These are phyloP conservation scores for Arthroderma sp. DNA, from an alignment of 2,329 filamentous ascomycete genomes.

Conservation along the genomic window DNA sequence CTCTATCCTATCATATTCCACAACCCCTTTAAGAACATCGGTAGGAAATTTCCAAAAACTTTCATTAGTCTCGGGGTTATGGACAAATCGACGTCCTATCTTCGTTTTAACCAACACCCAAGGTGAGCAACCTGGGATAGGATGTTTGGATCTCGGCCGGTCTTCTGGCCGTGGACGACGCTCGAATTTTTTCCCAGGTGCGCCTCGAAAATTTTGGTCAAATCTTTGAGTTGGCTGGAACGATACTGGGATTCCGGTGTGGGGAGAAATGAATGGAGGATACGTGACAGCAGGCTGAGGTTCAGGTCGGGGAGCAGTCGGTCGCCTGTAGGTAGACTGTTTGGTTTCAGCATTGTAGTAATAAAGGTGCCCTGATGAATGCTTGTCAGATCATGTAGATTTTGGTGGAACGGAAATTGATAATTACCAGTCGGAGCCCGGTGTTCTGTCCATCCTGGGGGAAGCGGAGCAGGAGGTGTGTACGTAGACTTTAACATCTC, in stretches of 20 bases:
- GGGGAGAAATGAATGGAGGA: conserved; percentile 16
- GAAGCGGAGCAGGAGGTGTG: conserved; percentile 52
- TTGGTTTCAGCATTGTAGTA: conserved; percentile 76
- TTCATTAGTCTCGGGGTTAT: conserved; percentile 72
- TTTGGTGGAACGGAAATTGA: background rate
- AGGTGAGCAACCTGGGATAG: conserved; percentile 67
- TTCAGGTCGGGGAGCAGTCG: conserved; percentile 29
- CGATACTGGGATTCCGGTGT: conserved; percentile 29
- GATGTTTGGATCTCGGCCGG: conserved; percentile 63
- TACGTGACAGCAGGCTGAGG: conserved; percentile 1
- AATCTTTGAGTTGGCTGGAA: conserved; percentile 19
- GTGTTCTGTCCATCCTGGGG: conserved; percentile 83
- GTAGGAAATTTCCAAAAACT: conserved; percentile 94
- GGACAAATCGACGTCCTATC: conserved; percentile 74
- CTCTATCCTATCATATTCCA: conserved; percentile 58
- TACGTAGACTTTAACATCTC: conserved; percentile 68
- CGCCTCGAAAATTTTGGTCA: conserved; percentile 34
- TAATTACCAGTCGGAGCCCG: conserved; percentile 60
- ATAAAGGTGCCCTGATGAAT: conserved; percentile 57
- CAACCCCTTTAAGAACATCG: conserved; percentile 62
- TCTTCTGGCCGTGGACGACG: conserved; percentile 60
- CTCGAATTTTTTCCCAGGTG: conserved; percentile 41
- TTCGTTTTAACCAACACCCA: conserved; percentile 94
- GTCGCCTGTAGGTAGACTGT: conserved; percentile 74
- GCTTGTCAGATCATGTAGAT: background rate